These are phyloP conservation scores for Epicoccum nigrum DNA, from an alignment of 2,329 filamentous ascomycete species.

Conservation along the genomic window DNA sequence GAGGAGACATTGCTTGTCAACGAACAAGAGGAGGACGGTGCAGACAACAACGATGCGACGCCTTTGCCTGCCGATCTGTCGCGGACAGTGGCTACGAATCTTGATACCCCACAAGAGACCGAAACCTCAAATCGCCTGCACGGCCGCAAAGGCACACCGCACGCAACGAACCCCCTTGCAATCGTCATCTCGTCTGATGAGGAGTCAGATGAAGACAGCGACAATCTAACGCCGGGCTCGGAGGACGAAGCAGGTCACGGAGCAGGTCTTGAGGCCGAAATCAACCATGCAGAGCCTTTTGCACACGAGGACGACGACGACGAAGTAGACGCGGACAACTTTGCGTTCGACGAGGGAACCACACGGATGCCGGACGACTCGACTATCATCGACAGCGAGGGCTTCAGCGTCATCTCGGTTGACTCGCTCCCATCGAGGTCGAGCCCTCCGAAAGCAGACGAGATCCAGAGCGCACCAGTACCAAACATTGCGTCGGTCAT, in stretches of 20 bases:
- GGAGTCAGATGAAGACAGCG: constrained; percentile 29
- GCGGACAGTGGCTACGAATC: constrained; percentile 8
- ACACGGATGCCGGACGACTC: constrained; percentile 50
- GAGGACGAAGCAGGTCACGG: constrained; percentile 23
- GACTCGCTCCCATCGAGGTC: constrained; percentile 51
- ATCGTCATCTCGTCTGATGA: constrained; percentile 29
- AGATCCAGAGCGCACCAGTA: constrained; percentile 7
- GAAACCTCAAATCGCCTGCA: constrained; percentile 22
- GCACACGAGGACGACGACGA: constrained; percentile 31
- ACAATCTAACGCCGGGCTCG: constrained; percentile 34
- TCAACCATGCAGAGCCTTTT: constrained; percentile 8
- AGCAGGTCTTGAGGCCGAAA: background rate
- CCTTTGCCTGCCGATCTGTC: constrained; percentile 7
- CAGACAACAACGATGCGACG: constrained; percentile 8
- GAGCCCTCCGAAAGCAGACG: constrained; percentile 31
- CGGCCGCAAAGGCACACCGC: constrained; percentile 38
- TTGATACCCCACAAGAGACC: constrained; percentile 13
- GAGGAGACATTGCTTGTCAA: constrained; percentile 21
- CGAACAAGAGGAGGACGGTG: background rate
- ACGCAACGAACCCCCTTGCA: constrained; percentile 24
- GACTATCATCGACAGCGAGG: constrained; percentile 56
- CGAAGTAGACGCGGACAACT: constrained; percentile 28
- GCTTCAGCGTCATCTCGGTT: constrained; percentile 59
- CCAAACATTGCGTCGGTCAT: constrained; percentile 18
- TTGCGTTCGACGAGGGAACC: constrained; percentile 40